These are phyloP conservation scores for Theobroma grandiflorum DNA, from an alignment of 441 rosid species.

Conservation along the genomic window DNA sequence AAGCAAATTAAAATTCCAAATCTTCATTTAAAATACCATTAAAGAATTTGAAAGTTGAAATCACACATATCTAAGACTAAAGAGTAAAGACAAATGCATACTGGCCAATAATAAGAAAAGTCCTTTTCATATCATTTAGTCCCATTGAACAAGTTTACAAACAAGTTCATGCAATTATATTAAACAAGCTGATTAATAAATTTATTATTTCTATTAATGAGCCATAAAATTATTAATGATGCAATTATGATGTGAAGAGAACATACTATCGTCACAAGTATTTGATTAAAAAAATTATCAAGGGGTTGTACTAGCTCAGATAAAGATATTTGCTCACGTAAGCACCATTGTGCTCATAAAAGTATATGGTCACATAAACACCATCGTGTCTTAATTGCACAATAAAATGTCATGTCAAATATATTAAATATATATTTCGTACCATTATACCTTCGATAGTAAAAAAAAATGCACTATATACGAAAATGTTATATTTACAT, in stretches of 20 bases:
- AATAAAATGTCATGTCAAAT: too few relatives aligned
- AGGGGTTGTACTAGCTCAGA: constrained; percentile 70
- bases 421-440: too few relatives aligned
- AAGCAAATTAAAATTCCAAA: background rate
- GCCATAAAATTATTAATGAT: background rate
- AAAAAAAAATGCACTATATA: too few relatives aligned
- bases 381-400: too few relatives aligned
- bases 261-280: constrained; percentile 98
- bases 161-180: too few relatives aligned
- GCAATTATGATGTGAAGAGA: constrained; percentile 10
- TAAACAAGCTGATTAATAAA: background rate
- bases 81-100: background rate
- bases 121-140: too few relatives aligned
- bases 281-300: constrained; percentile 86
- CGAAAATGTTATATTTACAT: too few relatives aligned
- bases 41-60: background rate
- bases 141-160: background rate
- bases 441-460: too few relatives aligned
- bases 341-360: too few relatives aligned
- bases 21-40: background rate
- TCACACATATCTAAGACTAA: background rate
- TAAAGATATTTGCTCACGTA: too few relatives aligned
- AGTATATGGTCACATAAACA: too few relatives aligned
- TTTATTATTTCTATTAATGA: background rate
- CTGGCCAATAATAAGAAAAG: background rate